Evolutionary conservation across 768 basidiomycete genomes (phyloP).

Genomic region (Boletellus ananiceps): DNA sequence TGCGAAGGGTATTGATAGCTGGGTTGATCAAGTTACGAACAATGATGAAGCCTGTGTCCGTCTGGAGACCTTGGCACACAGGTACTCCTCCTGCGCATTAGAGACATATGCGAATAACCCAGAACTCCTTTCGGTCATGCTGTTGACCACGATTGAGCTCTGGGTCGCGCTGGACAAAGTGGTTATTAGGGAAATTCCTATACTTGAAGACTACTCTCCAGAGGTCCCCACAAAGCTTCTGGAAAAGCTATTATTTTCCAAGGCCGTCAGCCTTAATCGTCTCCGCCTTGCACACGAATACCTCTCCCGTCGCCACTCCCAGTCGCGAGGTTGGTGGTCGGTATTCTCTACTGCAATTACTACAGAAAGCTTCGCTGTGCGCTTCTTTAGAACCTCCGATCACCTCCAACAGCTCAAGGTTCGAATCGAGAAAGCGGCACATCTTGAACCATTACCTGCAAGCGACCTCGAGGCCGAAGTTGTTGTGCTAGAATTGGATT

Average conservation of each 20-base stretch:
- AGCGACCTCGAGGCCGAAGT: conserved; percentile 2
- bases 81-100: conserved; percentile 25
- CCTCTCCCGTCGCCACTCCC: conserved; percentile 26
- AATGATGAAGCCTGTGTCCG: conserved; percentile 20
- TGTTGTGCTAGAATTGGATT: not conserved
- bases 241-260: conserved; percentile 39
- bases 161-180: not conserved
- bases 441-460: conserved; percentile 33
- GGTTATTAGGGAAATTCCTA: not conserved
- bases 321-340: conserved; percentile 17
- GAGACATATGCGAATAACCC: conserved; percentile 28
- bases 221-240: conserved; percentile 38
- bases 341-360: conserved; percentile 29
- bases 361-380: conserved; percentile 27
- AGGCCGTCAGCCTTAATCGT: conserved; percentile 24
- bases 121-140: not conserved
- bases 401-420: conserved; percentile 18
- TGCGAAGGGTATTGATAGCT: conserved; percentile 28
- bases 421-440: conserved; percentile 30
- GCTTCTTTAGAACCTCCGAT: conserved; percentile 26
- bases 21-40: conserved; percentile 25
- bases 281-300: conserved; percentile 29
- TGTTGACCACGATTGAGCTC: not conserved
- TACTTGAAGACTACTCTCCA: conserved; percentile 37
- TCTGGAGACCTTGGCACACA: conserved; percentile 24